These are phyloP conservation scores for Populus ilicifolia DNA, from an alignment of 345 rosid species.

Conservation along the genomic window DNA sequence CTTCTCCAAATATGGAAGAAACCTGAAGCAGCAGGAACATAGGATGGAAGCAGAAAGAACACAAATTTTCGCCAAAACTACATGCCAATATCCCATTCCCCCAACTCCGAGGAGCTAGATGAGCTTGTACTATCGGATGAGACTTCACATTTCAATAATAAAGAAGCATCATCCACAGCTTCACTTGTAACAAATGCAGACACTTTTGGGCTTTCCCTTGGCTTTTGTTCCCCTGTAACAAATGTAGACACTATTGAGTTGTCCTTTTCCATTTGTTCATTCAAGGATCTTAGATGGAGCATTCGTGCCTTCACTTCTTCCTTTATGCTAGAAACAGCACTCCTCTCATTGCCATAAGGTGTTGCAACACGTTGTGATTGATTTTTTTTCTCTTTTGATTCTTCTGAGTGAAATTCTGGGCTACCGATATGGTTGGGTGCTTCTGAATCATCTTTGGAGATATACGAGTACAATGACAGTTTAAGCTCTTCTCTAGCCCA, in stretches of 20 bases:
- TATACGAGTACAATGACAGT: slow-evolving; percentile 15
- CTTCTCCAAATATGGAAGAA: background rate
- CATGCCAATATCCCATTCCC: background rate
- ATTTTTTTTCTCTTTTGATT: slow-evolving; percentile 15
- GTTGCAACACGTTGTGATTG: slow-evolving; percentile 1
- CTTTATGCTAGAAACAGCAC: slow-evolving; percentile 21
- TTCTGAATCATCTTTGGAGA: slow-evolving; percentile 16
- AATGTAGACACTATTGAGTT: background rate
- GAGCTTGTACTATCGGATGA: slow-evolving; percentile 22
- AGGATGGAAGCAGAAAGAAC: background rate
- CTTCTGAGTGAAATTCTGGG: background rate
- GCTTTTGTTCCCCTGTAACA: background rate
- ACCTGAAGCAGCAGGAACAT: background rate
- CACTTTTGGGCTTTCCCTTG: too few species aligned
- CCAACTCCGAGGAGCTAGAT: slow-evolving; percentile 39
- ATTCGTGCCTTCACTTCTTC: slow-evolving; percentile 34
- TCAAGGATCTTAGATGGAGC: slow-evolving; percentile 11
- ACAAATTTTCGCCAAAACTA: slow-evolving; percentile 6
- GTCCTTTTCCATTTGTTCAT: slow-evolving; percentile 16
- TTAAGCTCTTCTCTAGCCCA: slow-evolving; percentile 44
- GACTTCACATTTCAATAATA: background rate
- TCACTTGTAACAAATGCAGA: background rate
- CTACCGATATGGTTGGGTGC: background rate
- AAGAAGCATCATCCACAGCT: slow-evolving; percentile 1
- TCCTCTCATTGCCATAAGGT: slow-evolving; percentile 7